Conservation (phyloP, 257 asterid species). For the Striga asiatica region DNA sequence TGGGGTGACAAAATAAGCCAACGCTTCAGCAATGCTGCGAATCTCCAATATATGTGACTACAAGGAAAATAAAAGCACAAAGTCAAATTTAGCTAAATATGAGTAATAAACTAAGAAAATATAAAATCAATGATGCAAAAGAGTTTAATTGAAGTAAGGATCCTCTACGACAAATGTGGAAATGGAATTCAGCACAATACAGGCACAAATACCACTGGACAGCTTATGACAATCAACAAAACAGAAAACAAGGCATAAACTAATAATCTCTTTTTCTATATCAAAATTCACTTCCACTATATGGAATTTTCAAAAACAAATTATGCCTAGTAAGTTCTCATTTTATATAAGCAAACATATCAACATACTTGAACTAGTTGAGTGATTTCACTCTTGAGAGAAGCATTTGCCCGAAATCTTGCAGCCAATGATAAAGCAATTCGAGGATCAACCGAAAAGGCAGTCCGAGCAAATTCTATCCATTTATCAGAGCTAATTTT, state of each 20-base stretch:
- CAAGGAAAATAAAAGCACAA: slow-evolving; percentile 19
- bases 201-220: background rate
- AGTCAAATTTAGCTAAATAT: slow-evolving; percentile 8
- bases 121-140: slow-evolving; percentile 4
- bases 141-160: slow-evolving; percentile 11
- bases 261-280: background rate
- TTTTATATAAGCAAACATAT: slow-evolving; percentile 15
- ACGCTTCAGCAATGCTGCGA: slow-evolving; percentile 80
- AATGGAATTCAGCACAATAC: background rate
- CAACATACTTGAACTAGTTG: slow-evolving; percentile 76
- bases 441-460: slow-evolving; percentile 86
- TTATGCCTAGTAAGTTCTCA: slow-evolving; percentile 14
- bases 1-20: slow-evolving; percentile 94
- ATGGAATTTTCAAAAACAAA: background rate
- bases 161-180: background rate
- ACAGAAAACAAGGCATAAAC: background rate
- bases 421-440: slow-evolving; percentile 80
- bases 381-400: slow-evolving; percentile 71
- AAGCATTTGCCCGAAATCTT: slow-evolving; percentile 80
- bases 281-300: slow-evolving; percentile 3
- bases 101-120: slow-evolving; percentile 2
- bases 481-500: slow-evolving; percentile 87
- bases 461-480: slow-evolving; percentile 76
- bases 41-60: slow-evolving; percentile 76
- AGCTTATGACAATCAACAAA: background rate